These are phyloP conservation scores for Verticillium alfalfae DNA, from an alignment of 2,329 filamentous ascomycete species.

Conservation along the genomic window DNA sequence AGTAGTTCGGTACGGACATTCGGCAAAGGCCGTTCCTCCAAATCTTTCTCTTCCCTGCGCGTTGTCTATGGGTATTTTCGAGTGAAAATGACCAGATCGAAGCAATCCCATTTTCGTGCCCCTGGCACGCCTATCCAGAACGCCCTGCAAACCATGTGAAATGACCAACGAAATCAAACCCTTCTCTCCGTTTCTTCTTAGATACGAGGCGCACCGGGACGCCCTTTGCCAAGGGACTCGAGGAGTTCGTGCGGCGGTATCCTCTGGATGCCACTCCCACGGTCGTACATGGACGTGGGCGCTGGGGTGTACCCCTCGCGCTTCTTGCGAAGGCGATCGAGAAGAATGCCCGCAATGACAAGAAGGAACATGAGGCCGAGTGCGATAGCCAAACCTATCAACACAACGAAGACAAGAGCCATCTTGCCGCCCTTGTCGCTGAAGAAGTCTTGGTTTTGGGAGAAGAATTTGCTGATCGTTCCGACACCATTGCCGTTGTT, in stretches of 20 bases:
- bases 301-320: conserved; percentile 78
- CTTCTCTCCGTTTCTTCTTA: conserved; percentile 21
- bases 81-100: not conserved
- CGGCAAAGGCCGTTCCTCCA: not conserved
- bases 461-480: conserved; percentile 76
- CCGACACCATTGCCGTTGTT: conserved; percentile 60
- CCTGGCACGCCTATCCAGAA: not conserved
- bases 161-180: conserved; percentile 5
- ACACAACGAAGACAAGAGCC: conserved; percentile 70
- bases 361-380: conserved; percentile 73
- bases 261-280: conserved; percentile 51
- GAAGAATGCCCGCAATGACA: conserved; percentile 66
- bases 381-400: conserved; percentile 75
- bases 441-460: conserved; percentile 76
- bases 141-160: conserved; percentile 17
- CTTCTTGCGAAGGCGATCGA: conserved; percentile 72
- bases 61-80: not conserved
- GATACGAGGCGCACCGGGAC: conserved; percentile 44
- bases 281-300: conserved; percentile 59
- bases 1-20: not conserved
- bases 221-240: conserved; percentile 43
- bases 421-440: conserved; percentile 52
- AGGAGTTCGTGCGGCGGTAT: conserved; percentile 58
- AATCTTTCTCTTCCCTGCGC: not conserved
- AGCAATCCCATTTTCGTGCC: not conserved